Evolutionary conservation across 306 rosid species (phyloP).

Genomic region (Malus sylvestris): DNA sequence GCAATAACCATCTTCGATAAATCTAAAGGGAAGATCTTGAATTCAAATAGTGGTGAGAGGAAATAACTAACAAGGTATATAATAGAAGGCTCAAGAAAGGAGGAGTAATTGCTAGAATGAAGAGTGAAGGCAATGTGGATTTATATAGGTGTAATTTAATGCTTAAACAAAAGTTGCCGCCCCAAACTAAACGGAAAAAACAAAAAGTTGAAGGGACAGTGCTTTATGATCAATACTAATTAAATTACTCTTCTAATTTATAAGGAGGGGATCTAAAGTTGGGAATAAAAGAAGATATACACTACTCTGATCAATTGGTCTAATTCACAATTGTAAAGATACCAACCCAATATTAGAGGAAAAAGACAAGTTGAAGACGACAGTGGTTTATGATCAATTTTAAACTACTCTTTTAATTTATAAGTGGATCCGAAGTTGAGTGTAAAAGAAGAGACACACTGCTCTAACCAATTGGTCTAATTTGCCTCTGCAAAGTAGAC

Average conservation of each 20-base stretch:
- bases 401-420: too few relatives aligned
- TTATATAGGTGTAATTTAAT: not conserved
- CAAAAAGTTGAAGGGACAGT: not conserved
- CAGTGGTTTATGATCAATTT: not conserved
- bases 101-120: not conserved
- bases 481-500: not conserved
- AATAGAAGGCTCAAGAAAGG: not conserved
- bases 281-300: not conserved
- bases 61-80: not conserved
- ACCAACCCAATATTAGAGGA: not conserved
- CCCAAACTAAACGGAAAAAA: not conserved
- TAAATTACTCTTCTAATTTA: not conserved
- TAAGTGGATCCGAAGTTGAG: too few relatives aligned
- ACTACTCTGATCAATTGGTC: too few relatives aligned
- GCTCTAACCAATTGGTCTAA: too few relatives aligned
- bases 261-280: not conserved
- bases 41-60: not conserved
- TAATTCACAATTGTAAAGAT: not conserved
- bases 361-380: not conserved
- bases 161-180: not conserved
- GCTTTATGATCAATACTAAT: not conserved
- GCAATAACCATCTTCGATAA: not conserved
- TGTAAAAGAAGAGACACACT: not conserved
- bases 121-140: not conserved
- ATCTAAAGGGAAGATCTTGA: not conserved